These are phyloP conservation scores for Scenedesmus sp. DNA, from an alignment of 163 green algal genomes.

Conservation along the genomic window DNA sequence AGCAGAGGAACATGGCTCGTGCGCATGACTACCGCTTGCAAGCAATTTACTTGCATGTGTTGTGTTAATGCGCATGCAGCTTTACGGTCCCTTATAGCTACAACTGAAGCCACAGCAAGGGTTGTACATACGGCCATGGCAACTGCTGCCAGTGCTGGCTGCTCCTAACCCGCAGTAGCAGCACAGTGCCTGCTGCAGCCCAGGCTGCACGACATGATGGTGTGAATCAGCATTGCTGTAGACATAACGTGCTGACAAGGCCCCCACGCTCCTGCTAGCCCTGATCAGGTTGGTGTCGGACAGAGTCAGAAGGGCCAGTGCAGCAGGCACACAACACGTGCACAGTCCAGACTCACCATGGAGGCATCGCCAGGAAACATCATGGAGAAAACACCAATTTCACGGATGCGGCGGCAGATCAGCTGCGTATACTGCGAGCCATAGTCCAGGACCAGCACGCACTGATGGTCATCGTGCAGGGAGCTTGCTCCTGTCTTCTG, in stretches of 20 bases:
- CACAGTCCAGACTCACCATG: constrained; percentile 69
- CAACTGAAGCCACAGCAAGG: not conserved
- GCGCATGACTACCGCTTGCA: not conserved
- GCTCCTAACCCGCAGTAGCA: not conserved
- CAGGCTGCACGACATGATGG: not conserved
- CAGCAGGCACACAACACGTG: not conserved
- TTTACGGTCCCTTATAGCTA: too few species aligned
- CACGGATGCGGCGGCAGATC: constrained; percentile 93
- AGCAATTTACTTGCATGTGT: too few species aligned
- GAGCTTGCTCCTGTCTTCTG: not conserved
- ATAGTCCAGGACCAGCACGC: constrained; percentile 96
- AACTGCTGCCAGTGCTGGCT: not conserved
- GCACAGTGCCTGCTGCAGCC: not conserved
- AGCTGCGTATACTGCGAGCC: constrained; percentile 99
- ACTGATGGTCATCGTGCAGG: constrained; percentile 48
- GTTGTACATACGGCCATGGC: not conserved
- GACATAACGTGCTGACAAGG: not conserved
- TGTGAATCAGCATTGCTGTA: not conserved
- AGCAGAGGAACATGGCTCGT: not conserved
- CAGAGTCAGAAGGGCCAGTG: not conserved
- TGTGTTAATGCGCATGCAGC: too few species aligned
- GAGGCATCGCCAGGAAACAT: constrained; percentile 92
- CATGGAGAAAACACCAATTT: constrained; percentile 93
- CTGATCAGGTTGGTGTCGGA: not conserved
- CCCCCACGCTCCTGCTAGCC: not conserved